Evolutionary conservation across 805 yeast genomes (phyloP).

Genomic region (Candida bentonensis): DNA sequence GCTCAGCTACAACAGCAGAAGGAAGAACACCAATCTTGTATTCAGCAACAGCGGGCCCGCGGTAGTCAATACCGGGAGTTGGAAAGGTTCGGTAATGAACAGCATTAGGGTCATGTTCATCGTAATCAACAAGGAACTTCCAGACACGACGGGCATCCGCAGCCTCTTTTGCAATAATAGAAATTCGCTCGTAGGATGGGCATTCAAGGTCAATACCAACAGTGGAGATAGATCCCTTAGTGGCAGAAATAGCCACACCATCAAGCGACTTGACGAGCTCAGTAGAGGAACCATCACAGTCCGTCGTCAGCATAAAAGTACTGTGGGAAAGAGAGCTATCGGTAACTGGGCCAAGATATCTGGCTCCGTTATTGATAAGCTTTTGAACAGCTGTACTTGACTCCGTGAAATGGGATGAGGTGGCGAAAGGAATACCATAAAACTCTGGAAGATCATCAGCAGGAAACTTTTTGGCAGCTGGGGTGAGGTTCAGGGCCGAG

Average conservation of each 20-base stretch:
- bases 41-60: constrained; percentile 3
- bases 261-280: neutral
- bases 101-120: neutral
- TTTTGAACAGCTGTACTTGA: neutral
- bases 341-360: neutral
- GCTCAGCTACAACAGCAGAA: neutral
- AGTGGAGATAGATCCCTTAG: constrained; percentile 6
- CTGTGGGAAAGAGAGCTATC: neutral
- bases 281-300: constrained; percentile 1
- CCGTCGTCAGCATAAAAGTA: neutral
- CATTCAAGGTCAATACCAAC: constrained; percentile 8
- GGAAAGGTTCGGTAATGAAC: neutral
- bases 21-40: neutral
- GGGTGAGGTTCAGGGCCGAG: neutral
- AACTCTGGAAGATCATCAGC: constrained; percentile 5
- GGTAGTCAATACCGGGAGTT: constrained; percentile 8
- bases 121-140: constrained; percentile 9
- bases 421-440: constrained; percentile 10
- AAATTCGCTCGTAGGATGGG: constrained; percentile 10
- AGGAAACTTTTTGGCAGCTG: neutral
- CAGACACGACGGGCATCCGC: constrained; percentile 12
- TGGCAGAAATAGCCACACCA: constrained; percentile 3
- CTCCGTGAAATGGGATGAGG: constrained; percentile 6
- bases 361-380: neutral
- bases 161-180: constrained; percentile 7